Base-by-base conservation (phyloP, 2,329 filamentous ascomycete species). In the Aspergillus piperis region DNA sequence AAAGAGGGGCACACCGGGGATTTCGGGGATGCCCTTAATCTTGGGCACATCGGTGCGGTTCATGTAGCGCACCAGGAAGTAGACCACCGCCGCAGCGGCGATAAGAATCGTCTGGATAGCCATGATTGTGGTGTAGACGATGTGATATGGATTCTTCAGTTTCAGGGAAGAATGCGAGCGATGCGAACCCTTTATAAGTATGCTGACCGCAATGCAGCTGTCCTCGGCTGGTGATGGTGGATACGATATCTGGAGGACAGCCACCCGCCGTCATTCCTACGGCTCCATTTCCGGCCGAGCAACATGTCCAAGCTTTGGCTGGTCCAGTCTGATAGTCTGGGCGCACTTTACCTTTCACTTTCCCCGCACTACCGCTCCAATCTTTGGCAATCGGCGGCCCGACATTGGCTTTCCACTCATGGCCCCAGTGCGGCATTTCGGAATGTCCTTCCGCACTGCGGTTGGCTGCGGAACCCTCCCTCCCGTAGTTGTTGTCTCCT, bases 1-100 rank as follows among this genome's bases (percentile, higher is more conserved):
- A 65, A 90, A 86, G 8, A 89, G 68, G 3, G 86, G 86, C 4
- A 87, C 71, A 0, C 86, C 86, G 0, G 86, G 85, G 44, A 88
- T 81, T 65, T 88, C 85, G 2, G 86, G 85, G 0, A 88, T 73
- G 5, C 81, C 81, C 66, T 87, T 87, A 71, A 88, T 86, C 68
- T 85, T 86, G 5, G 85, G 82, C 0, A 80, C 75, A 64, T 88
- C 85, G 2, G 86, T 88, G 69, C 72, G 73, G 51, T 80, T 80
- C 32, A 80, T 66, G 57, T 77, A 78, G 50, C 75, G 76, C 61
- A 80, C 71, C 39, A 79, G 51, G 21, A 80, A 71, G 64, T 77
- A 79, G 1, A 70, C 69, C 23, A 75, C 70, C 54, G 75, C 70
- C 13, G 78, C 60, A 0, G 73, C 68, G 60, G 73, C 70, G 56